Evolutionary conservation across 2,329 filamentous ascomycete genomes (phyloP), one percentile per base, ranked within the genome.

Genomic region (Xylaria sp.): DNA sequence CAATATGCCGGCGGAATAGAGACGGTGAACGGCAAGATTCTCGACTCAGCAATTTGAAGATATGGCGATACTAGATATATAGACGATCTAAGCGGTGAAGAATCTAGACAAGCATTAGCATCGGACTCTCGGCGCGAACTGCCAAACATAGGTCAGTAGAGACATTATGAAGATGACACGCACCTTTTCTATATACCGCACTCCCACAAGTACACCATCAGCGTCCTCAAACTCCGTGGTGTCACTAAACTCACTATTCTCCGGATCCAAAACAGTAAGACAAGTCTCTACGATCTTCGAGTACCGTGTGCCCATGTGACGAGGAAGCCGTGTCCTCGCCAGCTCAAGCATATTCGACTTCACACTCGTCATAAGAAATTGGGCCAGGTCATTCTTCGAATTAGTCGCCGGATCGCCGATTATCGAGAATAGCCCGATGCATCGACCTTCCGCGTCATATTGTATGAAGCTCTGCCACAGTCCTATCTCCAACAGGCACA

Each of bases 191-290:
- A 73, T 71, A 61, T 71, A 74, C 23, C 64, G 51, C 15, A 74
- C 69, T 3, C 67, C 72, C 5, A 70, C 61, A 1, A 40, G 7
- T 9, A 69, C 56, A 0, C 66, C 65, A 43, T 75, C 71, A 15
- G 71, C 69, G 56, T 75, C 72, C 28, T 69, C 35, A 47, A 74
- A 70, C 25, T 71, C 70, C 14, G 47, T 45, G 35, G 69, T 62
- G 38, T 74, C 67, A 4, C 71, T 70, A 63, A 75, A 76, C 23
- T 71, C 64, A 5, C 52, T 50, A 53, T 73, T 74, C 11, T 61
- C 67, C 2, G 55, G 46, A 59, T 75, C 74, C 17, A 75, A 54
- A 49, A 71, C 73, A 0, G 72, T 73, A 11, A 76, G 64, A 49
- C 74, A 75, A 6, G 65, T 71, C 33, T 66, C 60, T 0, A 73